Evolutionary conservation across 768 basidiomycete genomes (phyloP), one percentile per base, ranked within the genome.

Genomic region (Agaricus subrufescens): DNA sequence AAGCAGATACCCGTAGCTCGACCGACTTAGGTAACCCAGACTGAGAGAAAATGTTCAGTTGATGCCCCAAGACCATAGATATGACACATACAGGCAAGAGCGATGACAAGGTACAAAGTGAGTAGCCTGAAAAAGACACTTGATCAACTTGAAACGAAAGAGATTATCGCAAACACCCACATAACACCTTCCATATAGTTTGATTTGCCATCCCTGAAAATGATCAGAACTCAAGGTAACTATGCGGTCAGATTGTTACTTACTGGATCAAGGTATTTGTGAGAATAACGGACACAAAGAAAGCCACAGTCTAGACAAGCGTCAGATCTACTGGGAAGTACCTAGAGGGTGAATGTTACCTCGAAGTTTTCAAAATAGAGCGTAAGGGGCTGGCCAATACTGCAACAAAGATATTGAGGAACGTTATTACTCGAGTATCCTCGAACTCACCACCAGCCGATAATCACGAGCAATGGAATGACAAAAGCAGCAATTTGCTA

Each of bases 111-210:
- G 67, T 94, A 94, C 19, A 94, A 74, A 0, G 87, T 78, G 37
- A 82, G 59, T 37, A 83, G 71, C 80, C 77, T 74, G 69, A 58
- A 73, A 25, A 37, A 14, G 73, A 70, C 47, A 74, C 60, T 37
- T 67, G 71, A 59, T 73, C 74, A 47, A 15, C 73, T 9, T 73
- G 62, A 48, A 54, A 19, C 19, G 63, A 45, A 58, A 66, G 43
- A 52, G 72, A 15, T 34, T 34, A 11, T 11, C 31, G 45, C 14
- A n/a, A 30, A 5, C 49, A 65, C 71, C 19, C 61, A 76, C 90
- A 94, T 89, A 43, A 92, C 67, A 34, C 94, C 94, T 72, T 95
- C 94, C 86, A 96, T 89, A 66, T 92, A 94, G 65, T 95, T 94
- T 14, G 89, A 87, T 63, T 86, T 87, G 45, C 93, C 93, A 60